phyloP scores from a whole-genome alignment of 2,329 filamentous ascomycete species.

The Spiromastix sp. region DNA sequence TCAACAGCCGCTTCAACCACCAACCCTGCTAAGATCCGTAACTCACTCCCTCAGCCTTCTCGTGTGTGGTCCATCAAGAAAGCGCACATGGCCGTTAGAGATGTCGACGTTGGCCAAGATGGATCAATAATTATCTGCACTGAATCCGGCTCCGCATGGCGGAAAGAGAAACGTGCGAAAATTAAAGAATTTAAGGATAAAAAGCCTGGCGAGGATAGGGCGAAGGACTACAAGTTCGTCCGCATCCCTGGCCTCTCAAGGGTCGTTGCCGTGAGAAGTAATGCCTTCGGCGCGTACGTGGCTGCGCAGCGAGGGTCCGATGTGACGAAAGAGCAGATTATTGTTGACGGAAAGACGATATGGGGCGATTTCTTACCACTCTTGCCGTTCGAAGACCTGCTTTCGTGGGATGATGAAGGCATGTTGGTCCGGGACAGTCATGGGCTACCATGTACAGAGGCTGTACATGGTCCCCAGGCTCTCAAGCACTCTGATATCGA shows the following conservation, averaged over 20 bases:
- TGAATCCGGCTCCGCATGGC: conserved; percentile 86
- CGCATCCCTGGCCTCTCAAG: conserved; percentile 80
- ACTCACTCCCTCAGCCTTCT: conserved; percentile 65
- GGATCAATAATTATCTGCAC: conserved; percentile 93
- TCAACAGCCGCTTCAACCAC: conserved; percentile 65
- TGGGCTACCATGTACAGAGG: background rate
- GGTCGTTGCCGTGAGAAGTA: conserved; percentile 74
- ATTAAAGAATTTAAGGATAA: conserved; percentile 55
- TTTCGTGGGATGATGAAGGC: conserved; percentile 22
- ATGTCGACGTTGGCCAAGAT: conserved; percentile 82
- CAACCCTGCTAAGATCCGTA: conserved; percentile 81
- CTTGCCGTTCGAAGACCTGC: conserved; percentile 55
- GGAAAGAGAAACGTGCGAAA: conserved; percentile 70
- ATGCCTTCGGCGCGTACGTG: conserved; percentile 80
- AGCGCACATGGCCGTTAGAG: conserved; percentile 69
- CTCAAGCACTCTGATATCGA: conserved; percentile 2
- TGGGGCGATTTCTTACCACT: conserved; percentile 65
- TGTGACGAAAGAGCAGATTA: conserved; percentile 63
- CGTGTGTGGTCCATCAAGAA: conserved; percentile 86
- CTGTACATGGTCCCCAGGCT: background rate
- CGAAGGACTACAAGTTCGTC: conserved; percentile 92
- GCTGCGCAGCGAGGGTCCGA: conserved; percentile 77
- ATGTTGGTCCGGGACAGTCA: conserved; percentile 25
- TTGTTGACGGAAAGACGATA: conserved; percentile 55
- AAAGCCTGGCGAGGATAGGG: conserved; percentile 44